Evolutionary conservation across 495 filamentous ascomycete species (phyloP).

Genomic region (Diplogelasinospora grovesii): DNA sequence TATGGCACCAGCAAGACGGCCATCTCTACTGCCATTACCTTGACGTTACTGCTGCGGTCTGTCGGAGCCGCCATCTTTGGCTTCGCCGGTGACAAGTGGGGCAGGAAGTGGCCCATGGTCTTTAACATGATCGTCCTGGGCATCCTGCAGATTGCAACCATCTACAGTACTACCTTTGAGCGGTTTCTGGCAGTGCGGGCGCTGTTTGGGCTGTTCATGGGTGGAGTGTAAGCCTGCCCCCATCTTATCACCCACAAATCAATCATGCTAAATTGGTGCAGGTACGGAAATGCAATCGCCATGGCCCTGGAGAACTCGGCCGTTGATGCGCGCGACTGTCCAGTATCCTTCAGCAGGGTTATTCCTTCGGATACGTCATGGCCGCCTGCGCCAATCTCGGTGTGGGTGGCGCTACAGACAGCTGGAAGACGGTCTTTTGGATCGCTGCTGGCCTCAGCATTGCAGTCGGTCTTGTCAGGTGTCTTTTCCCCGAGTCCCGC

Average conservation of each 20-base stretch:
- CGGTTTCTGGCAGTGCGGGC: conserved; percentile 64
- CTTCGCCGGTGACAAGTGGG: conserved; percentile 64
- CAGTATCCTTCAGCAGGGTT: conserved; percentile 71
- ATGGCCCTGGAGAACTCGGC: conserved; percentile 77
- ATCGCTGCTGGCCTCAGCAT: conserved; percentile 53
- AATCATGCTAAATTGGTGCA: conserved; percentile 1
- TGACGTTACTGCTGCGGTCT: conserved; percentile 64
- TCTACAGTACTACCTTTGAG: conserved; percentile 58
- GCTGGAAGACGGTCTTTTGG: conserved; percentile 62
- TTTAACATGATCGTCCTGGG: conserved; percentile 59
- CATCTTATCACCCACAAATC: background rate
- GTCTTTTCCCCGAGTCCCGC: conserved; percentile 61
- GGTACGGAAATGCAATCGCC: conserved; percentile 70
- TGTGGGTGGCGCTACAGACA: conserved; percentile 48
- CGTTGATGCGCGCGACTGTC: conserved; percentile 64
- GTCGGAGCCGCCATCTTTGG: conserved; percentile 67
- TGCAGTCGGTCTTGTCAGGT: conserved; percentile 54
- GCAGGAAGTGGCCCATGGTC: conserved; percentile 79
- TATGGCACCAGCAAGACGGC: conserved; percentile 59
- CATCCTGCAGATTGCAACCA: conserved; percentile 63
- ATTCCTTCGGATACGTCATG: conserved; percentile 67
- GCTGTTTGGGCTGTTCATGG: conserved; percentile 78
- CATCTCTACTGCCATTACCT: conserved; percentile 65
- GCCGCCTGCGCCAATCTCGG: conserved; percentile 65
- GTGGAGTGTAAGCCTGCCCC: conserved; percentile 47